These are phyloP conservation scores for Boletus rubropictus DNA, from an alignment of 768 basidiomycete species.

Conservation along the genomic window DNA sequence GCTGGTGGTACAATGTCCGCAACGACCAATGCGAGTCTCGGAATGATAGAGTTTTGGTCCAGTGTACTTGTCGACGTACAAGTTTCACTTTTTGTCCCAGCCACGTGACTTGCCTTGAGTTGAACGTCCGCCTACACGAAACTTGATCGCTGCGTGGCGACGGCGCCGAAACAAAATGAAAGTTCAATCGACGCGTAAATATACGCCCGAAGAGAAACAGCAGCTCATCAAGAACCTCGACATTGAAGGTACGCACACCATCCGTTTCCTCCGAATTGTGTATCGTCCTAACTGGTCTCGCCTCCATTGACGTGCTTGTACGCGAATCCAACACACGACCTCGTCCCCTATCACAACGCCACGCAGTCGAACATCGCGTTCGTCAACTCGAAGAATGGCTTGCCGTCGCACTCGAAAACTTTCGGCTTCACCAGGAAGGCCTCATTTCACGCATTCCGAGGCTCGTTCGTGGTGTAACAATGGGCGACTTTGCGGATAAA, in stretches of 20 bases:
- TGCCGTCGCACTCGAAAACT: slow-evolving; percentile 64
- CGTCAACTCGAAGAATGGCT: slow-evolving; percentile 75
- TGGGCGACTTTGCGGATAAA: slow-evolving; percentile 74
- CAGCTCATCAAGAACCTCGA: slow-evolving; percentile 74
- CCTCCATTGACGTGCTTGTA: no score
- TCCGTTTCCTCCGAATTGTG: neutral
- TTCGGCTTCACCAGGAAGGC: slow-evolving; percentile 68
- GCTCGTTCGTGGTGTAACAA: slow-evolving; percentile 62
- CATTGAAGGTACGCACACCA: slow-evolving; percentile 55
- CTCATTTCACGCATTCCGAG: slow-evolving; percentile 71
- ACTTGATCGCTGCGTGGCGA: neutral
- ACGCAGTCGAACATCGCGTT: slow-evolving; percentile 64
- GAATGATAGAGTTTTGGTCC: slow-evolving; percentile 1
- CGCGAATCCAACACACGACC: neutral
- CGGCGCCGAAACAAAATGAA: slow-evolving; percentile 16
- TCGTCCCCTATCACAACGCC: neutral
- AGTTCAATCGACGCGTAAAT: slow-evolving; percentile 29
- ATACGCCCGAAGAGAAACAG: slow-evolving; percentile 63
- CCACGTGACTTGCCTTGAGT: neutral
- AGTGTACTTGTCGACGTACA: no score
- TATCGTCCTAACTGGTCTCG: neutral
- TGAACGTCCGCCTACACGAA: neutral
- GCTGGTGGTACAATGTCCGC: neutral
- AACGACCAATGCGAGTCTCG: slow-evolving; percentile 11
- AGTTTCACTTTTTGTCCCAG: no score